These are phyloP conservation scores for Naganishia friedmannii DNA, from an alignment of 768 basidiomycete species.

Conservation along the genomic window DNA sequence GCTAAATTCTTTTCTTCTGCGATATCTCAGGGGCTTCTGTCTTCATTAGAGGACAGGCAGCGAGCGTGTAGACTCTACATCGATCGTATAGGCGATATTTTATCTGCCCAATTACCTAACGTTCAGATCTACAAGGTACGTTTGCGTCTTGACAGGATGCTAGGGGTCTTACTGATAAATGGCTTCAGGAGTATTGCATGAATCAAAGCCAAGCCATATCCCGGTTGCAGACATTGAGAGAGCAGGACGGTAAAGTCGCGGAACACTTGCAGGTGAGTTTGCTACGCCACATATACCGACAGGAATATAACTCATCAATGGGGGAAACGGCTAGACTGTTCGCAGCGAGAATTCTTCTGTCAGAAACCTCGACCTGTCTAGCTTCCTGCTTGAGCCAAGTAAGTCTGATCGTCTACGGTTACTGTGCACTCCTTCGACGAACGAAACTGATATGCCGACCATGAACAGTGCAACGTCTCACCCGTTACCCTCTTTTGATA, in stretches of 20 bases:
- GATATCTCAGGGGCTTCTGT: conserved; percentile 64
- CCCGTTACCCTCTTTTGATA: conserved; percentile 86
- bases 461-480: conserved; percentile 78
- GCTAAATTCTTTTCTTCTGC: background rate
- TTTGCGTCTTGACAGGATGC: background rate
- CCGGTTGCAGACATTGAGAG: conserved; percentile 69
- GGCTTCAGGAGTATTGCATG: conserved; percentile 74
- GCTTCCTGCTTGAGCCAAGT: conserved; percentile 90
- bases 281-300: background rate
- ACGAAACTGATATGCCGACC: background rate
- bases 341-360: conserved; percentile 69
- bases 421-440: background rate
- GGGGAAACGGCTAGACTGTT: conserved; percentile 57
- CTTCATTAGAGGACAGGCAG: conserved; percentile 84
- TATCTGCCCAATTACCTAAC: conserved; percentile 69
- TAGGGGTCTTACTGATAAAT: background rate
- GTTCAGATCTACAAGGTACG: conserved; percentile 77
- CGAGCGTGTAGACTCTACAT: conserved; percentile 87
- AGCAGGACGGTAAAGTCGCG: conserved; percentile 65
- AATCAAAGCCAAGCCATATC: conserved; percentile 78
- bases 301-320: background rate
- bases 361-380: conserved; percentile 80
- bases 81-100: conserved; percentile 79
- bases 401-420: conserved; percentile 40
- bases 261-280: conserved; percentile 55